phyloP scores from a whole-genome alignment of 1,139 yeast species.

The Lodderomyces orthopsilosis region DNA sequence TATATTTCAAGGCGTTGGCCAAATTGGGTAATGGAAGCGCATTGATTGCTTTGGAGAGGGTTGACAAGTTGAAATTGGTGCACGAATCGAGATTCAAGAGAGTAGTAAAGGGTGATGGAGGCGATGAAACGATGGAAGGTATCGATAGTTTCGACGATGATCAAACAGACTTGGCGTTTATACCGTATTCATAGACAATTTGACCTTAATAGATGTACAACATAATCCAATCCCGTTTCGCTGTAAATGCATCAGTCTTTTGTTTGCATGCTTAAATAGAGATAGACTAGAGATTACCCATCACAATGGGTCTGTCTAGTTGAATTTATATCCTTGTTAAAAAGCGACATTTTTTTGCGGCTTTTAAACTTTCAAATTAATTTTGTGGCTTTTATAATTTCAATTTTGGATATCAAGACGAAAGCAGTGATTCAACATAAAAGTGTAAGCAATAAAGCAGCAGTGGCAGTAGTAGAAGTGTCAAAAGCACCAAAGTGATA shows the following conservation, averaged over 20 bases:
- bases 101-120: neutral
- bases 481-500: no score
- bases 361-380: no score
- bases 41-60: slow-evolving; percentile 23
- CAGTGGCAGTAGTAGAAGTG: no score
- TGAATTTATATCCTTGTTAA: no score
- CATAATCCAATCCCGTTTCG: no score
- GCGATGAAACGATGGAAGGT: neutral
- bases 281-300: neutral
- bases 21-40: slow-evolving; percentile 42
- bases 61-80: slow-evolving; percentile 17
- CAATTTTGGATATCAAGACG: no score
- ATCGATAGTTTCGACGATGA: slow-evolving; percentile 6
- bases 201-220: neutral
- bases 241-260: no score
- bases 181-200: slow-evolving; percentile 26
- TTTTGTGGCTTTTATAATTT: no score
- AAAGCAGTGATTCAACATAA: no score
- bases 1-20: slow-evolving; percentile 34
- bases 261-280: no score
- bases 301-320: neutral
- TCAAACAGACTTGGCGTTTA: slow-evolving; percentile 17
- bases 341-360: no score
- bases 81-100: slow-evolving; percentile 10
- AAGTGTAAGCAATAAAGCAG: no score